Conservation (phyloP, 345 rosid genomes). For the Moricandia arvensis region DNA sequence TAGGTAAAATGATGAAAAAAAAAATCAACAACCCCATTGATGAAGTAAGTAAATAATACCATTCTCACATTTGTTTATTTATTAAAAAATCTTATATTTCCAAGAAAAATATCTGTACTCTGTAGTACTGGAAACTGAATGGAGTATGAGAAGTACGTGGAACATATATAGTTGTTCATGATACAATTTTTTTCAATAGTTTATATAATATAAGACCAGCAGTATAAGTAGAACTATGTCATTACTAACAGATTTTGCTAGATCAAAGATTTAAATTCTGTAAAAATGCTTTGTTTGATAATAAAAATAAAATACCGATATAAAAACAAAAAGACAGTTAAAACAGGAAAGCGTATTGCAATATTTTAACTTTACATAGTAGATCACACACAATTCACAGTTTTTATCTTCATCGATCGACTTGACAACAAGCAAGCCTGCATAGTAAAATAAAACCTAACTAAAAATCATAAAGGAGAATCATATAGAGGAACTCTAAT, state of each 20-base stretch:
- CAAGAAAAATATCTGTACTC: not conserved
- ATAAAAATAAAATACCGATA: not conserved
- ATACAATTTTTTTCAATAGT: not conserved
- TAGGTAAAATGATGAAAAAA: not conserved
- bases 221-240: not conserved
- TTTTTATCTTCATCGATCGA: not conserved
- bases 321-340: not conserved
- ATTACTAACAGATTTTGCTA: not conserved
- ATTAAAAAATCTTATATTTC: not conserved
- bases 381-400: conserved; percentile 16
- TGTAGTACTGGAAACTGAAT: not conserved
- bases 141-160: not conserved
- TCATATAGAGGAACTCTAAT: not conserved
- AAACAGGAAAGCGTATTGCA: conserved; percentile 2
- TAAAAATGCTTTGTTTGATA: not conserved
- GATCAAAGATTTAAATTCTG: not conserved
- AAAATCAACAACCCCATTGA: not conserved
- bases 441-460: not conserved
- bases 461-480: not conserved
- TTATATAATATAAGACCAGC: not conserved
- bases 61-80: not conserved
- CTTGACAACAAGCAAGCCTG: conserved; percentile 14
- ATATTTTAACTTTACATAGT: not conserved
- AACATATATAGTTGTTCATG: not conserved
- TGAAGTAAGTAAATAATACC: not conserved